Evolutionary conservation across 306 rosid genomes (phyloP).

Genomic region (Dalbergia oliveri): DNA sequence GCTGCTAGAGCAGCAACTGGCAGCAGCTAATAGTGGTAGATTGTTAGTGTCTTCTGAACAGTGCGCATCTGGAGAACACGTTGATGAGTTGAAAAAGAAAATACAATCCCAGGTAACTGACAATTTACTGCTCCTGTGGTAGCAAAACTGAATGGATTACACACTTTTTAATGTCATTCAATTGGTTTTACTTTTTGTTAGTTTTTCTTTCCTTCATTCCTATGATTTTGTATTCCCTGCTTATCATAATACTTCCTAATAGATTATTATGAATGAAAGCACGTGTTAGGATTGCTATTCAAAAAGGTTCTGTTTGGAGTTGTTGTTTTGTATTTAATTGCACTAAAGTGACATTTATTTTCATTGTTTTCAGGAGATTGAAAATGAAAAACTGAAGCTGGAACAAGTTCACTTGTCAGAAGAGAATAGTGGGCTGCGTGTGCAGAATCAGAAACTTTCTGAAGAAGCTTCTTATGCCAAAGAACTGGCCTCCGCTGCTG

Average conservation of each 20-base stretch:
- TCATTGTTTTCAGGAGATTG: slow-evolving; percentile 73
- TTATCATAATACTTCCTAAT: slow-evolving; percentile 3
- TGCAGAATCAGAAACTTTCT: slow-evolving; percentile 94
- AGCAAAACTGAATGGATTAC: slow-evolving; percentile 29
- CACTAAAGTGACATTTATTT: slow-evolving; percentile 36
- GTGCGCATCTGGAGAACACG: slow-evolving; percentile 60
- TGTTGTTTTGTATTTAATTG: slow-evolving; percentile 6
- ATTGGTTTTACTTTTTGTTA: not conserved
- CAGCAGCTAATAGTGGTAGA: slow-evolving; percentile 56
- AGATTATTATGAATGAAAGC: slow-evolving; percentile 29
- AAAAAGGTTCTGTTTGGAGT: not conserved
- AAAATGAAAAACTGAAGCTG: slow-evolving; percentile 88
- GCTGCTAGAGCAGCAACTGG: slow-evolving; percentile 72
- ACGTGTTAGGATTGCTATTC: slow-evolving; percentile 3
- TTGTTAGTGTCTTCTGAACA: slow-evolving; percentile 53
- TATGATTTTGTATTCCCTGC: slow-evolving; percentile 13
- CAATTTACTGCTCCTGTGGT: slow-evolving; percentile 26
- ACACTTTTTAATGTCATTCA: not conserved
- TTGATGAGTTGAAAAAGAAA: slow-evolving; percentile 81
- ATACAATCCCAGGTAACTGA: slow-evolving; percentile 80
- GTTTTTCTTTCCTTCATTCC: not conserved
- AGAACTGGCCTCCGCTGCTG: slow-evolving; percentile 99
- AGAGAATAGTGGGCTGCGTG: slow-evolving; percentile 91
- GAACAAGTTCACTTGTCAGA: slow-evolving; percentile 88
- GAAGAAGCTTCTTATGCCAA: slow-evolving; percentile 99